Percentiles rank a stretch among this genome's conserved stretches.
Evolutionary conservation across 2,329 filamentous ascomycete genomes (phyloP).

Genomic region (Cryphonectria nitschkei): DNA sequence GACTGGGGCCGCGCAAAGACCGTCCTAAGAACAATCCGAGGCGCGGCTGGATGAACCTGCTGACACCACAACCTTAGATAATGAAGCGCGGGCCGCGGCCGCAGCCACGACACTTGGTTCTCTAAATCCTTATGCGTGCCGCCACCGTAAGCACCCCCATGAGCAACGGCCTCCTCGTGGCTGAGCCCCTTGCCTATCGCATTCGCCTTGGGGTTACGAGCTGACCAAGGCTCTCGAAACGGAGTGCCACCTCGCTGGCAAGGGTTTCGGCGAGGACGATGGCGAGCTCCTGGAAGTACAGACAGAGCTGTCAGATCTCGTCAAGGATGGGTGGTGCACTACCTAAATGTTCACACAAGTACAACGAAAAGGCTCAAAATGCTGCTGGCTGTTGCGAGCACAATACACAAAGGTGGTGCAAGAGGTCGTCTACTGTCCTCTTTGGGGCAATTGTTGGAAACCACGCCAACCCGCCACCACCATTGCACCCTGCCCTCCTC

Average conservation of each 20-base stretch:
- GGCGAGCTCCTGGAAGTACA: background rate
- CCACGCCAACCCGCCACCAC: background rate
- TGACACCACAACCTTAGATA: background rate
- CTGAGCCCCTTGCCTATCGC: background rate
- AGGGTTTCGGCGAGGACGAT: background rate
- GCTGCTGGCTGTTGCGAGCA: background rate
- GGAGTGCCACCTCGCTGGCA: conserved; percentile 1
- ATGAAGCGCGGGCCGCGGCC: background rate
- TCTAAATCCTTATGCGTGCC: background rate
- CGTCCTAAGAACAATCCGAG: background rate
- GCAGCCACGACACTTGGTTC: background rate
- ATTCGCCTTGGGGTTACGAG: background rate
- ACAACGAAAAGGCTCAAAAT: background rate
- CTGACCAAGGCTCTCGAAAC: background rate
- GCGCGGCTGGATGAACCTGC: background rate
- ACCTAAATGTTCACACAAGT: background rate
- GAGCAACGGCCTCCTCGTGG: background rate
- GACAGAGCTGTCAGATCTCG: background rate
- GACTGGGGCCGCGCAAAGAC: background rate
- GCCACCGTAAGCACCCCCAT: background rate
- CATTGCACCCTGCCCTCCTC: background rate
- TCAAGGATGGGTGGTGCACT: background rate
- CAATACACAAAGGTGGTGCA: background rate
- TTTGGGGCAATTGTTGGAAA: background rate
- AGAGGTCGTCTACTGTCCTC: background rate